Evolutionary conservation across 257 asterid genomes (phyloP).

Genomic region (Fraxinus excelsior): DNA sequence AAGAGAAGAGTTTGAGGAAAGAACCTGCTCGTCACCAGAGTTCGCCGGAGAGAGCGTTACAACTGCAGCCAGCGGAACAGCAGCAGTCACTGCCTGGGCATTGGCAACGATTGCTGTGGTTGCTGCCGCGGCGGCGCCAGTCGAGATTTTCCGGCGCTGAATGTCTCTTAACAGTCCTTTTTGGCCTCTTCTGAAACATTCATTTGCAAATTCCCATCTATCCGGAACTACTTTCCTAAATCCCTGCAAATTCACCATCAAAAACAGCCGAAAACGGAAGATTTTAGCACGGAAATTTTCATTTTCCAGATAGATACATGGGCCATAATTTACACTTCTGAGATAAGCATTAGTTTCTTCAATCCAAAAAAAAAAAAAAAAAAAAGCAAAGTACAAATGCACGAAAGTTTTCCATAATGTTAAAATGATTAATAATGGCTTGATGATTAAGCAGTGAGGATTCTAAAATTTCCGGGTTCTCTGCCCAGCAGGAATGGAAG

Average conservation of each 20-base stretch:
- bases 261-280: not conserved
- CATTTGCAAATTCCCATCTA: conserved; percentile 56
- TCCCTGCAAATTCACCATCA: conserved; percentile 29
- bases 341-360: not conserved
- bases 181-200: conserved; percentile 42
- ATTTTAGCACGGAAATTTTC: not conserved
- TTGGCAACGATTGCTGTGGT: not conserved
- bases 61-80: conserved; percentile 23
- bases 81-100: conserved; percentile 32
- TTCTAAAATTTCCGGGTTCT: not conserved
- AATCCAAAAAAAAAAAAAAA: not conserved
- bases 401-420: not conserved
- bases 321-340: not conserved
- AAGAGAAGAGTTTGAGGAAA: conserved; percentile 49
- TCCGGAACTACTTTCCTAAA: conserved; percentile 52
- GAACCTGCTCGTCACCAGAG: conserved; percentile 44
- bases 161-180: conserved; percentile 38
- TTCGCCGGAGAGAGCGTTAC: conserved; percentile 27
- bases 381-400: not conserved
- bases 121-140: not conserved
- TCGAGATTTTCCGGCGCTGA: conserved; percentile 44
- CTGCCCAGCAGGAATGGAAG: not conserved
- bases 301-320: not conserved
- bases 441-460: not conserved
- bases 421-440: not conserved